Evolutionary conservation across 768 basidiomycete species (phyloP).

Genomic region (Hypholoma sublateritium): DNA sequence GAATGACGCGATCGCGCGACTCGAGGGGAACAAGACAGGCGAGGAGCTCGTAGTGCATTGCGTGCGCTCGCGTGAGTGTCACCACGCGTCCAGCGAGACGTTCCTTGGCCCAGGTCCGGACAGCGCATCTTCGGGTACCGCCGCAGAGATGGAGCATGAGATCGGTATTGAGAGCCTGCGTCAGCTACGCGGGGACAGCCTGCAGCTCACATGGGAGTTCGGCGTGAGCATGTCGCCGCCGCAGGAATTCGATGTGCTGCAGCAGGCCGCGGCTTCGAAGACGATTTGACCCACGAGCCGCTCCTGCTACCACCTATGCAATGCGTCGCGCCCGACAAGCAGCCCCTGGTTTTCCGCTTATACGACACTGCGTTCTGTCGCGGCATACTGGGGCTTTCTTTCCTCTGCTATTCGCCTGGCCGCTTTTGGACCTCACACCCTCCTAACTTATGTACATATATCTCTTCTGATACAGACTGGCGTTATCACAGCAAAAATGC

Average conservation of each 20-base stretch:
- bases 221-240: background rate
- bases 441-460: too few relatives aligned
- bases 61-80: conserved; percentile 8
- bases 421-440: too few relatives aligned
- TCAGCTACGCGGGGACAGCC: background rate
- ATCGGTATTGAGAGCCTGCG: background rate
- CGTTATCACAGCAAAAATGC: too few relatives aligned
- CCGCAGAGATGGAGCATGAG: background rate
- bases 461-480: too few relatives aligned
- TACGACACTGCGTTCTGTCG: too few relatives aligned
- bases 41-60: background rate
- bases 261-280: background rate
- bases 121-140: too few relatives aligned
- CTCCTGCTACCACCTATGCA: too few relatives aligned
- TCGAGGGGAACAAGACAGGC: conserved; percentile 7
- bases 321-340: too few relatives aligned
- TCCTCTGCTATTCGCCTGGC: too few relatives aligned
- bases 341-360: too few relatives aligned
- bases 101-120: background rate
- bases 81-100: conserved; percentile 9
- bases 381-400: too few relatives aligned
- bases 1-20: conserved; percentile 12
- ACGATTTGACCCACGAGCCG: background rate
- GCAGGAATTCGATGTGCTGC: background rate
- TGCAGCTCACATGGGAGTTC: background rate